Percentiles rank a stretch among this genome's conserved stretches.
Evolutionary conservation across 2,329 filamentous ascomycete species (phyloP).

Genomic region (Paecilomyces formosus): DNA sequence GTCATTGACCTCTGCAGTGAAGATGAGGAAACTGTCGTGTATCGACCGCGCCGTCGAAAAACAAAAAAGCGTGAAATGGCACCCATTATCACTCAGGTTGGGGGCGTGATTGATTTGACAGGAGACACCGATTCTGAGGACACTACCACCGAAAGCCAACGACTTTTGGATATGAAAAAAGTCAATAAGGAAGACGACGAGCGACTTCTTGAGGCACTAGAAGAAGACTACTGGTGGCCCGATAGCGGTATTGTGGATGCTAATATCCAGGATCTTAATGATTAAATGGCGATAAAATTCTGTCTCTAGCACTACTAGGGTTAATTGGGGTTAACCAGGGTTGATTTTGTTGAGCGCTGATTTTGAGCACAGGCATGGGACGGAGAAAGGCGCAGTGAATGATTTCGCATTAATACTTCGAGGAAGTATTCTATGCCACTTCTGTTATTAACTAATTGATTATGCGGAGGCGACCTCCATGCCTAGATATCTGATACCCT

Average conservation of each 20-base stretch:
- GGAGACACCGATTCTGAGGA: slow-evolving; percentile 14
- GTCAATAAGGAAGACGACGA: neutral
- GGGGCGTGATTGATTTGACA: slow-evolving; percentile 20
- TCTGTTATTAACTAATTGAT: neutral
- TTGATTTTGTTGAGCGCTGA: too few relatives aligned
- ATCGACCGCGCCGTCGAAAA: neutral
- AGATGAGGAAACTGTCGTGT: neutral
- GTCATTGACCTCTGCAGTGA: slow-evolving; percentile 14
- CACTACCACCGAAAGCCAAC: neutral
- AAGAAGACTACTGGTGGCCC: slow-evolving; percentile 34
- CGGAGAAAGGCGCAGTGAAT: too few relatives aligned
- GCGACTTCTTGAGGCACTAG: slow-evolving; percentile 12
- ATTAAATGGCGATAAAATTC: neutral
- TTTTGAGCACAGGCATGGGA: too few relatives aligned
- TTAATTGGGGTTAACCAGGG: too few relatives aligned
- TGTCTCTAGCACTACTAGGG: neutral
- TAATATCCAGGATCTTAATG: slow-evolving; percentile 15
- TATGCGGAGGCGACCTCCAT: neutral
- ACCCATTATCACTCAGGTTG: slow-evolving; percentile 5
- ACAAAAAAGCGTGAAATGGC: slow-evolving; percentile 2
- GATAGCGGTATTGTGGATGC: slow-evolving; percentile 22
- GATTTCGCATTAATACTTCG: neutral
- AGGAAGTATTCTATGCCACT: neutral
- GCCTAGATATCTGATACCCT: neutral
- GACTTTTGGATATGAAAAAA: neutral